Conservation (phyloP, 2,329 filamentous ascomycete genomes). For the Hymenoscyphus salicellus region DNA sequence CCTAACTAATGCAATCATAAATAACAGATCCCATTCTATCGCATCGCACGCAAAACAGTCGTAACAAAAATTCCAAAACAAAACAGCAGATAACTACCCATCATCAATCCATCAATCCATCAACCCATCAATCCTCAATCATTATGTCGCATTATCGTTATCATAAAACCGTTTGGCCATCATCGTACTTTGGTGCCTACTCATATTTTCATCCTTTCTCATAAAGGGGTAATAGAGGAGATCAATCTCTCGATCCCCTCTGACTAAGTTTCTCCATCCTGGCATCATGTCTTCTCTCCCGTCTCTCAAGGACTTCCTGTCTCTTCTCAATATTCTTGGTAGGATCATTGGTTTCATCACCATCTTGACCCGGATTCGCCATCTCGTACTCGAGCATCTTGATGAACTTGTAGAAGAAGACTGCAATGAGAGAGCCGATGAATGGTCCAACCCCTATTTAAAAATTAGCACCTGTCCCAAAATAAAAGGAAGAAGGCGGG, state of each 20-base stretch:
- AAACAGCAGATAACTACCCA: too few species aligned
- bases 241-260: not conserved
- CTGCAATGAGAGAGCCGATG: constrained; percentile 47
- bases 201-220: too few species aligned
- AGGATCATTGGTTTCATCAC: constrained; percentile 24
- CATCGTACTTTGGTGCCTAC: too few species aligned
- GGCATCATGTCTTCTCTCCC: not conserved
- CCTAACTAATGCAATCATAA: too few species aligned
- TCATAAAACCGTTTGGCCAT: too few species aligned
- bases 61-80: too few species aligned
- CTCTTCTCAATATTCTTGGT: constrained; percentile 2
- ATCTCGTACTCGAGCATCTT: constrained; percentile 50
- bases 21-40: too few species aligned
- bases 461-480: not conserved
- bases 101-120: too few species aligned
- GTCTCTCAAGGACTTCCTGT: not conserved
- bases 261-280: not conserved
- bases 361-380: constrained; percentile 46
- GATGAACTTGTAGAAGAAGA: constrained; percentile 47
- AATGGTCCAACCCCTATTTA: constrained; percentile 44
- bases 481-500: not conserved
- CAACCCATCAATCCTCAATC: too few species aligned
- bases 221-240: too few species aligned
- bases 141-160: too few species aligned
- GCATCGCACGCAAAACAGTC: too few species aligned